Percentiles rank a stretch among this genome's conserved stretches.
These are phyloP conservation scores for Clonostachys rosea DNA, from an alignment of 2,329 filamentous ascomycete genomes.

Conservation along the genomic window DNA sequence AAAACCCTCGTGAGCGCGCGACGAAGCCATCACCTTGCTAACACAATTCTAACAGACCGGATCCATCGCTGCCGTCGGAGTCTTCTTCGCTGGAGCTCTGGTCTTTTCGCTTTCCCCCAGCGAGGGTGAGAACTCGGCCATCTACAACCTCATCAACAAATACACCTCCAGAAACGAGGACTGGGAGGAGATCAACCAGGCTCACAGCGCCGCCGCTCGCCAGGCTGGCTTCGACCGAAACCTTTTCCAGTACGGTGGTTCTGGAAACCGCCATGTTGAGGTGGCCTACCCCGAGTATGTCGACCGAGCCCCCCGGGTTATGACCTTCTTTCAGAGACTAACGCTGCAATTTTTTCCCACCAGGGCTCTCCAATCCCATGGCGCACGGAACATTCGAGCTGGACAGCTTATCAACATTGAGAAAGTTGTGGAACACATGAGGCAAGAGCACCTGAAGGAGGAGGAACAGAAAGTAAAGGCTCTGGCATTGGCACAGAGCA, in stretches of 20 bases:
- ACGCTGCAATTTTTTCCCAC: not conserved
- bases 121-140: slow-evolving; percentile 42
- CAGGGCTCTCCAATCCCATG: slow-evolving; percentile 46
- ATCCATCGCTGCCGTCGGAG: slow-evolving; percentile 39
- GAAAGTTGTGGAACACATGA: slow-evolving; percentile 53
- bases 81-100: slow-evolving; percentile 35
- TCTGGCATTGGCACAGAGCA: slow-evolving; percentile 19
- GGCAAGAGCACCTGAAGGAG: slow-evolving; percentile 45
- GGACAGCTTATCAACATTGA: slow-evolving; percentile 50
- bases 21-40: not conserved
- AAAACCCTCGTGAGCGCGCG: slow-evolving; percentile 8
- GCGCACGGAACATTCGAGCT: slow-evolving; percentile 47
- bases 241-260: slow-evolving; percentile 39
- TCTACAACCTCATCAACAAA: slow-evolving; percentile 40
- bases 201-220: slow-evolving; percentile 46
- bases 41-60: slow-evolving; percentile 13
- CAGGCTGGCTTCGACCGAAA: slow-evolving; percentile 55
- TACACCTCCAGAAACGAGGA: slow-evolving; percentile 40
- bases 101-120: slow-evolving; percentile 44
- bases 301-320: not conserved
- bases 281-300: slow-evolving; percentile 56
- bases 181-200: slow-evolving; percentile 47
- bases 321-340: not conserved
- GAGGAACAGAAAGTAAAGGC: slow-evolving; percentile 50
- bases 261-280: slow-evolving; percentile 41